phyloP scores from a whole-genome alignment of 495 filamentous ascomycete genomes.

The Neurospora terricola region DNA sequence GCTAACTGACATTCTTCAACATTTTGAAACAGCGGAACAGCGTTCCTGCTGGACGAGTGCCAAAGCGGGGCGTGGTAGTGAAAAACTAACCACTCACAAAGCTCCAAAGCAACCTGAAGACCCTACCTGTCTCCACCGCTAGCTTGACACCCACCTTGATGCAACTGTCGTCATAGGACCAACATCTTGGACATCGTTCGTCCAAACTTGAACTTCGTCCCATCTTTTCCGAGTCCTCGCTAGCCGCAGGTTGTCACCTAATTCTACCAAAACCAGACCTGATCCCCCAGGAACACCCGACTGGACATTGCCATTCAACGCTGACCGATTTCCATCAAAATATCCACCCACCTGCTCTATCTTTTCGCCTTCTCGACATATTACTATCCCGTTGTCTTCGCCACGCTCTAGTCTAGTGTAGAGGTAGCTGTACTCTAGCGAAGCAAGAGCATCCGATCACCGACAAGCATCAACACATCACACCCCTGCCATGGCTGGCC shows the following conservation, averaged over 20 bases:
- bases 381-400: not conserved
- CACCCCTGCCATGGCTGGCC: conserved; percentile 18
- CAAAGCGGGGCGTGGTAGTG: not conserved
- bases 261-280: not conserved
- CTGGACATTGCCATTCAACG: not conserved
- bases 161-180: conserved; percentile 20
- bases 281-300: not conserved
- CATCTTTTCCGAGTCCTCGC: not conserved
- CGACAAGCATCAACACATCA: not conserved
- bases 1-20: not conserved
- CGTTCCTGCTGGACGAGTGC: not conserved
- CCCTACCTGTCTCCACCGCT: not conserved
- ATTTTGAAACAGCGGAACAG: not conserved
- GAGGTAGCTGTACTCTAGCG: not conserved
- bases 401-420: not conserved
- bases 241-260: not conserved
- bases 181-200: conserved; percentile 15
- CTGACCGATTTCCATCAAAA: not conserved
- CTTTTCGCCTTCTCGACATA: not conserved
- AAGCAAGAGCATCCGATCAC: not conserved
- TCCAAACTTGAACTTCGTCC: not conserved
- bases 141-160: not conserved
- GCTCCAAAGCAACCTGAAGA: not conserved
- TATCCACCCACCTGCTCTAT: not conserved
- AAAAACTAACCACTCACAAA: not conserved